Evolutionary conservation across 208 protist genomes (phyloP), one percentile per base, ranked within the genome.

Genomic region (Phytomonas sp.): DNA sequence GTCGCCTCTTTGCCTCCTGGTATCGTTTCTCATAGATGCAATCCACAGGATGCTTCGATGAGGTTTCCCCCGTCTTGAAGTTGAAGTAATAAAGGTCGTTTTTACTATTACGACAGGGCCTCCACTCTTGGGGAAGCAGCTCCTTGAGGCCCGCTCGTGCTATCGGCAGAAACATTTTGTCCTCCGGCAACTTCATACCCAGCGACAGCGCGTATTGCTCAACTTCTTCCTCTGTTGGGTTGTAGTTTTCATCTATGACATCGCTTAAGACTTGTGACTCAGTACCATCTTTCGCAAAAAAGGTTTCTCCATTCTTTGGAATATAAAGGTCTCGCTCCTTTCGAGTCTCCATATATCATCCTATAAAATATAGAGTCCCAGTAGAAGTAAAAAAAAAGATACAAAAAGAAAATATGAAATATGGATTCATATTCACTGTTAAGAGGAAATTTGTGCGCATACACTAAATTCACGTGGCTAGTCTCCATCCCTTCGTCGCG

Each of bases 21-120:
- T 92, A 96, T 15, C 89, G 79, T 31, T 89, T 62, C 28, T 84
- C 79, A 72, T 96, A 98, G 68, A 94, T 66, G 4, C 89, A 80
- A 71, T 98, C 95, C 78, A 97, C 81, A 20, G 97, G 97, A 70
- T 98, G 97, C 70, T 98, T 93, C 96, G 96, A 99, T 59, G 86
- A 87, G 73, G 86, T 97, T 66, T 98, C 95, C 40, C 92, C 93
- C 0, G 95, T 97, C 46, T 79, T 81, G 77, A 98, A 98, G 83
- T 99, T 98, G 76, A 98, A 99, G 87, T 98, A 98, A 81, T 98
- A 99, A 17, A 98, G 73, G 63, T 98, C 94, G 66, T 85, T 88
- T 11, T 87, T 82, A 60, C 92, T 80, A 0, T 93, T 96, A 68
- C 93, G 89, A 80, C 95, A 98, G 20, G 95, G 92, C 78, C 91